Evolutionary conservation across 352 stramenopile genomes (phyloP).

Genomic region (Globisporangium echinulatum): DNA sequence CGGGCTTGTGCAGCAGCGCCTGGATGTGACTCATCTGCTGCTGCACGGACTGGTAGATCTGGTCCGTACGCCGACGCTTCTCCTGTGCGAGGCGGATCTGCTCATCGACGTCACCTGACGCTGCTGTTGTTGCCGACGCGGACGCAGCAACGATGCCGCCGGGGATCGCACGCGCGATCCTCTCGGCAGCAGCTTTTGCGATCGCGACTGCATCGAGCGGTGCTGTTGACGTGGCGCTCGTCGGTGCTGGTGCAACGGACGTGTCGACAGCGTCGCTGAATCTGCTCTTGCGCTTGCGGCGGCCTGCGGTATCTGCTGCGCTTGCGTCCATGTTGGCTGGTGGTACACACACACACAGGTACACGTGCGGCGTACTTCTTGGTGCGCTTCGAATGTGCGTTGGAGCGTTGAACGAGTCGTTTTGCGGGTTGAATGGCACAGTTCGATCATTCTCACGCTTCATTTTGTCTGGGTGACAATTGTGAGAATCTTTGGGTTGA

Average conservation of each 20-base stretch:
- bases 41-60: slow-evolving; percentile 83
- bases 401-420: no score
- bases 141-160: slow-evolving; percentile 9
- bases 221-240: background rate
- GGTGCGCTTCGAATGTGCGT: no score
- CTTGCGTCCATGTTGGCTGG: slow-evolving; percentile 10
- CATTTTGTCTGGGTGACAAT: no score
- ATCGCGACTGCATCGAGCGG: slow-evolving; percentile 46
- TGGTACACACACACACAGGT: no score
- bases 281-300: slow-evolving; percentile 77
- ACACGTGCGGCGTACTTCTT: no score
- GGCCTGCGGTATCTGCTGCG: background rate
- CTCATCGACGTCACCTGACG: slow-evolving; percentile 26
- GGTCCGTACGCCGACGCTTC: slow-evolving; percentile 55
- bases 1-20: slow-evolving; percentile 47
- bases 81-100: slow-evolving; percentile 38
- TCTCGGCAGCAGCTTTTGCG: slow-evolving; percentile 61
- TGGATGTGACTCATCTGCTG: slow-evolving; percentile 80
- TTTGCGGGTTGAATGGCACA: no score
- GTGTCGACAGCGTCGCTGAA: slow-evolving; percentile 59
- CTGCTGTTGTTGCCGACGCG: background rate
- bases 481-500: no score
- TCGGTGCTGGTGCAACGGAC: no score
- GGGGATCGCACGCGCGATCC: slow-evolving; percentile 64
- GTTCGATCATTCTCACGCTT: no score